Evolutionary conservation across 2,329 filamentous ascomycete species (phyloP).

Genomic region (Xylariaceae sp.): DNA sequence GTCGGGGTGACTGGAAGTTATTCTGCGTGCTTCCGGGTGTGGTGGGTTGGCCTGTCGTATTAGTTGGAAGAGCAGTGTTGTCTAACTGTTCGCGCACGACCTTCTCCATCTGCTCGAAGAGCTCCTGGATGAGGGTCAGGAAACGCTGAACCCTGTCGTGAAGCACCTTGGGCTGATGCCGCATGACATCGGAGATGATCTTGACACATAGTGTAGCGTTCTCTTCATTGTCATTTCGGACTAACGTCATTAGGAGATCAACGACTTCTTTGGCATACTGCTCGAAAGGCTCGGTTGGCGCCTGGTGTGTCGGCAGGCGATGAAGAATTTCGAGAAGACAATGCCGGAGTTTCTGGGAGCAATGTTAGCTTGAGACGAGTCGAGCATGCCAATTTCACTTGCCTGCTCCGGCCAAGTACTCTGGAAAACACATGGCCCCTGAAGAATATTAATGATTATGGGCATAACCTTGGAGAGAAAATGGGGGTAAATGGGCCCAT

Average conservation of each 20-base stretch:
- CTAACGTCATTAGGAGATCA: conserved; percentile 81
- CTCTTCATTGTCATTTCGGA: conserved; percentile 92
- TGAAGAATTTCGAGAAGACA: conserved; percentile 93
- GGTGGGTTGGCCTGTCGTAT: conserved; percentile 56
- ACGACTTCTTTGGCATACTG: conserved; percentile 84
- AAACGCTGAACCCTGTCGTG: conserved; percentile 78
- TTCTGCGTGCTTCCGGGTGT: conserved; percentile 61
- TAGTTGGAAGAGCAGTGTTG: conserved; percentile 55
- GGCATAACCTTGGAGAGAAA: conserved; percentile 89
- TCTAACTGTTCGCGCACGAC: conserved; percentile 96
- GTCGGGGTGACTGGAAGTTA: conserved; percentile 80
- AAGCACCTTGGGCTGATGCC: conserved; percentile 82
- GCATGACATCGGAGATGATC: conserved; percentile 93
- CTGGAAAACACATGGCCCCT: conserved; percentile 82
- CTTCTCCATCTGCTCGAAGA: conserved; percentile 91
- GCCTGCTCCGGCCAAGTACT: conserved; percentile 88
- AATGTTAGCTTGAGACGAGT: conserved; percentile 20
- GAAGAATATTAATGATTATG: conserved; percentile 78
- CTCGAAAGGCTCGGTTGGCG: conserved; percentile 74
- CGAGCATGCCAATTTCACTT: conserved; percentile 27
- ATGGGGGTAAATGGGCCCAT: conserved; percentile 66
- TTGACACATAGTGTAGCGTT: conserved; percentile 99
- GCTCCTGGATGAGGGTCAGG: conserved; percentile 84
- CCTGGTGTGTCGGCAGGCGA: conserved; percentile 67
- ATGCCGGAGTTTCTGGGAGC: conserved; percentile 72